Base-by-base conservation (phyloP, 208 protist species). In the Tritrichomonas foetus region DNA sequence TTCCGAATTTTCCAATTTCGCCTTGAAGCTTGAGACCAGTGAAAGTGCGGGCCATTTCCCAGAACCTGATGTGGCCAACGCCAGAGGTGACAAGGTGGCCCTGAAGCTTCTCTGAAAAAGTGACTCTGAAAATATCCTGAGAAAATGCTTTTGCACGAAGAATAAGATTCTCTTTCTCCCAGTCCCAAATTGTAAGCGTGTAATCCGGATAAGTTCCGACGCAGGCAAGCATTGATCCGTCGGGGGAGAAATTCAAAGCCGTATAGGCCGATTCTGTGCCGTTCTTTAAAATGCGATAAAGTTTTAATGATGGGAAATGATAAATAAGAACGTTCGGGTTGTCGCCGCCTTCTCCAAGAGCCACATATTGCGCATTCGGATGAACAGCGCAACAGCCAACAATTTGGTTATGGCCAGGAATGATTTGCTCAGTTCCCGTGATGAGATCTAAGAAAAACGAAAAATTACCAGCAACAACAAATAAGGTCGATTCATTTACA, bases 11-110 rank as follows among this genome's bases (percentile, higher is more conserved):
- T 41, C 98, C 98, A 75, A 99, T 96, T 25, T 97, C 95, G 20
- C 89, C 95, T 92, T 96, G 95, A 82, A 99, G 96, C 95, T 99
- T 99, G 93, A 98, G 96, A 0, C 98, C 98, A 0, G 98, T 99
- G 95, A 99, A 99, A 33, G 98, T 99, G 44, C 97, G 95, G 0
- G 98, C 98, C 97, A 99, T 99, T 64, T 97, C 96, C 98, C 98
- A 99, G 94, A 99, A 99, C 89, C 98, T 98, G 92, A 99, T 98
- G 95, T 99, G 98, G 0, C 98, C 98, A 0, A 95, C 96, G 5
- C 98, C 98, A 25, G 97, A 97, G 0, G 98, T 98, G 66, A 97
- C 97, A 25, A 99, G 97, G 2, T 96, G 94, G 0, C 97, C 97
- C 94, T 97, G 97, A 95, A 98, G 96, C 93, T 97, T 97, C 25